Evolutionary conservation across 129 eudicot genomes (phyloP), one percentile per base, ranked within the genome.

Genomic region (Mikania micrantha): DNA sequence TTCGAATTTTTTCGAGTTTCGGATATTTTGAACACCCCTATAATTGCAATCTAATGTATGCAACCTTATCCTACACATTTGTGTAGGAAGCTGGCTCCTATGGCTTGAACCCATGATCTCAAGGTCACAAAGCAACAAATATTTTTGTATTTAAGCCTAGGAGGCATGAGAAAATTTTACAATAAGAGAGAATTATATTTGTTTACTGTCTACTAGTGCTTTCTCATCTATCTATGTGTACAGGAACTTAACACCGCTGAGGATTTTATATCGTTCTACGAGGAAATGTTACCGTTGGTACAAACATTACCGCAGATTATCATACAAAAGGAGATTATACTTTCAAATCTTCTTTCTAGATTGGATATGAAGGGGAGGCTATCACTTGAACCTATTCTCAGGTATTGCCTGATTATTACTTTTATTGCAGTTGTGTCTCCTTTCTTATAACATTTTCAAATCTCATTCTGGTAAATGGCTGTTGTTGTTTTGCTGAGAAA

Each of bases 221-320:
- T 45, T 72, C 44, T 16, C 16, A 29, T 64, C 47, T 28, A 47
- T 62, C 54, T 56, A 44, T 12, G 17, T 12, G 32, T 80, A 40
- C 82, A 92, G 98, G 98, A 88, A 75, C 67, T 88, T 21, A 88
- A 88, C 70, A 92, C 96, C 2, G 91, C 98, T 7, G 95, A 84
- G 85, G 98, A 86, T 77, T 92, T 92, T 75, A 92, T 92, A 60
- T 81, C 96, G n/a, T 80, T 88, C 69, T 92, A 92, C 32, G 91
- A 92, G 74, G 96, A 92, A 77, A 78, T 82, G 80, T 69, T 85
- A 42, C 96, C 96, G 4, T 67, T 92, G 62, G 96, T 88, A 52
- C 98, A 92, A 61, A 88, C 96, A 9, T 69, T 88, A 59, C 96
- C 96, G 3, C 90, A 84, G 39, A 80, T 92, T 50, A 71, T 92